Conservation (phyloP, 2,329 filamentous ascomycete species). For the Aspergillus novofumigatus region DNA sequence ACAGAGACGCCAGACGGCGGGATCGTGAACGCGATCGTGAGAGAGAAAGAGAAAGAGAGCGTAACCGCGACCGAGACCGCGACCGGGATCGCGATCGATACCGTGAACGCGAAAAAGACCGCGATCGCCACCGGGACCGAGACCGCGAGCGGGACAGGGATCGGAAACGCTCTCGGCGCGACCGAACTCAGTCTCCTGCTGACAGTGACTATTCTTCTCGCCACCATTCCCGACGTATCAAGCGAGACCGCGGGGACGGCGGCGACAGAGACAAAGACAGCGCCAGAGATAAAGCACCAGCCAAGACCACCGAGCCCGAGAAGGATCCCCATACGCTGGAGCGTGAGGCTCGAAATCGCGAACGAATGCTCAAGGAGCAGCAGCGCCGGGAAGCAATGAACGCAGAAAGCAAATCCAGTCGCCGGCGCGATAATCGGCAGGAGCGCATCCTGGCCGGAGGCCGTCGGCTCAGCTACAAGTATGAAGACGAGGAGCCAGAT, state of each 20-base stretch:
- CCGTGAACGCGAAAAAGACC: constrained; percentile 36
- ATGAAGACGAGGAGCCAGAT: constrained; percentile 44
- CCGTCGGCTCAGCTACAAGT: constrained; percentile 46
- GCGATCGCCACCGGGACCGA: constrained; percentile 47
- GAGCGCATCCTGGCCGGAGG: constrained; percentile 28
- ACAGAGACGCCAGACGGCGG: constrained; percentile 30
- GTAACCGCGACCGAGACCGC: constrained; percentile 20
- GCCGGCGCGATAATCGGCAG: constrained; percentile 32
- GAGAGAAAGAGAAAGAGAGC: constrained; percentile 35
- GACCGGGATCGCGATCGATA: constrained; percentile 22
- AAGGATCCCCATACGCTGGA: constrained; percentile 72
- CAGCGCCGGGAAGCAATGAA: constrained; percentile 58
- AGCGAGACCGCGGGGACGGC: constrained; percentile 31
- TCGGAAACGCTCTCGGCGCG: constrained; percentile 37
- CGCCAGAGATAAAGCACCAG: constrained; percentile 11
- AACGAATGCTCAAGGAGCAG: constrained; percentile 61
- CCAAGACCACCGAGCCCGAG: constrained; percentile 24
- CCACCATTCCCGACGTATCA: constrained; percentile 33
- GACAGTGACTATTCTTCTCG: constrained; percentile 30
- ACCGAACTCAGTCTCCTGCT: constrained; percentile 33
- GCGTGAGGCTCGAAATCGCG: constrained; percentile 62
- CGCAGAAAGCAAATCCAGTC: constrained; percentile 28
- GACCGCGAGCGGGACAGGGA: constrained; percentile 39
- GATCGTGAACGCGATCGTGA: constrained; percentile 15
- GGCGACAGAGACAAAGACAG: constrained; percentile 20